phyloP scores from a whole-genome alignment of 352 stramenopile species.

The Pythium aquatile region DNA sequence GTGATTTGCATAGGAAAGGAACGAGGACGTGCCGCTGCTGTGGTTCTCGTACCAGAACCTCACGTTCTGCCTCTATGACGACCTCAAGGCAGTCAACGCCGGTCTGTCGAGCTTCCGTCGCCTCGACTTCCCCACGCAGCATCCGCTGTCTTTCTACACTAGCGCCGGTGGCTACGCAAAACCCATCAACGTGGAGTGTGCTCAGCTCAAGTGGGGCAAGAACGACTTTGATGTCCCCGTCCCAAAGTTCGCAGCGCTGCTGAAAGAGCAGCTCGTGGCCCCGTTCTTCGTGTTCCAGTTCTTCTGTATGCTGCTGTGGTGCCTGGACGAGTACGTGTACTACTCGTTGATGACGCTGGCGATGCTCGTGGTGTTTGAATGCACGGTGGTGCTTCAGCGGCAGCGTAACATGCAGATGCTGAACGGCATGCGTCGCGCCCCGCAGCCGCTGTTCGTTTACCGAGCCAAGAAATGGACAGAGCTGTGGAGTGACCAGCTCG shows the following conservation, averaged over 20 bases:
- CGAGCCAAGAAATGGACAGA: constrained; percentile 61
- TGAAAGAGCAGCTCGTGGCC: constrained; percentile 92
- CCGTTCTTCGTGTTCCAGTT: constrained; percentile 98
- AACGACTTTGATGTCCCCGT: constrained; percentile 90
- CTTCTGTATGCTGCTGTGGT: constrained; percentile 96
- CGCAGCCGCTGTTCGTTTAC: constrained; percentile 79
- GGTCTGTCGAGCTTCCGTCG: constrained; percentile 34
- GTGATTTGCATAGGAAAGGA: constrained; percentile 8
- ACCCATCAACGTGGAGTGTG: constrained; percentile 20
- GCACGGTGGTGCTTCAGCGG: constrained; percentile 89
- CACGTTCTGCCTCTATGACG: constrained; percentile 64
- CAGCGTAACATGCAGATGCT: constrained; percentile 88
- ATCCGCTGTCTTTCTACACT: constrained; percentile 29
- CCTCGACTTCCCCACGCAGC: constrained; percentile 44
- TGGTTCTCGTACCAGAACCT: constrained; percentile 83
- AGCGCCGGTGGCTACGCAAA: constrained; percentile 22
- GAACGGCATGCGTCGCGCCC: constrained; percentile 71
- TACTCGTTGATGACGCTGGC: constrained; percentile 95
- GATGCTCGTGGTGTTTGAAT: constrained; percentile 95
- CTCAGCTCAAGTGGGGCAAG: constrained; percentile 38
- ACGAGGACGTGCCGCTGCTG: constrained; percentile 38
- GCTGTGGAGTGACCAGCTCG: constrained; percentile 62
- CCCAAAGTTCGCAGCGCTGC: constrained; percentile 77
- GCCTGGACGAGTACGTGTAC: constrained; percentile 97
- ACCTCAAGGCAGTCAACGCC: constrained; percentile 32